phyloP scores from a whole-genome alignment of 2,329 filamentous ascomycete genomes.

The Colletotrichum plurivorum region DNA sequence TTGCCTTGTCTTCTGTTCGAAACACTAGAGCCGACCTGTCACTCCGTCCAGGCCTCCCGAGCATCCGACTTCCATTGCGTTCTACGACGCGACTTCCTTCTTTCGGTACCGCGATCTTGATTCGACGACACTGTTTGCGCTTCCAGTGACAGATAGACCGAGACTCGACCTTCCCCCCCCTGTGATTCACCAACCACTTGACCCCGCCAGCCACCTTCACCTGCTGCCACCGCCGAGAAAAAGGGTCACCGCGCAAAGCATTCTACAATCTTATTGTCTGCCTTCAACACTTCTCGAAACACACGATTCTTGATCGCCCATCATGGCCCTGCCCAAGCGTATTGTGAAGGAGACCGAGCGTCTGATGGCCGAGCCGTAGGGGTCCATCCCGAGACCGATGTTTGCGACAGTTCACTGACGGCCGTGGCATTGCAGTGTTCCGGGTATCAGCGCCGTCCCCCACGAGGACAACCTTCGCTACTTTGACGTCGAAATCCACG shows the following conservation, averaged over 20 bases:
- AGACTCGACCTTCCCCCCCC: not conserved
- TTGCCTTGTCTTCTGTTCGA: slow-evolving; percentile 28
- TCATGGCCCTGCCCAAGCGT: slow-evolving; percentile 89
- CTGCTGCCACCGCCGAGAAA: not conserved
- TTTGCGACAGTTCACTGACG: slow-evolving; percentile 20
- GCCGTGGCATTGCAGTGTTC: slow-evolving; percentile 74
- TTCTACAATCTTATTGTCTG: not conserved
- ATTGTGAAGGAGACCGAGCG: slow-evolving; percentile 99
- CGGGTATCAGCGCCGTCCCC: slow-evolving; percentile 94
- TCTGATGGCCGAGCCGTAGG: slow-evolving; percentile 95
- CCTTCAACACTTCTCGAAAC: not conserved
- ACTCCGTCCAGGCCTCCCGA: slow-evolving; percentile 16
- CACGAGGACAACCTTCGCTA: slow-evolving; percentile 98
- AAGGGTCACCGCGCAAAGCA: not conserved
- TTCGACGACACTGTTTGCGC: slow-evolving; percentile 5
- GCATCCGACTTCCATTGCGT: slow-evolving; percentile 24
- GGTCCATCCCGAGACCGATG: slow-evolving; percentile 1
- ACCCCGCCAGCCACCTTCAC: slow-evolving; percentile 31
- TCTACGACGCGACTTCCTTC: not conserved
- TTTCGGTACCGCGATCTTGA: slow-evolving; percentile 11
- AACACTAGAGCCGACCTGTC: slow-evolving; percentile 32
- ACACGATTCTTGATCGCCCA: slow-evolving; percentile 10
- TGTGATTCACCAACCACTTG: slow-evolving; percentile 29
- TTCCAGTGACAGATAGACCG: not conserved
- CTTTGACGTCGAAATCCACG: slow-evolving; percentile 97